phyloP scores from a whole-genome alignment of 768 basidiomycete species.

The Aureoboletus auriporus region DNA sequence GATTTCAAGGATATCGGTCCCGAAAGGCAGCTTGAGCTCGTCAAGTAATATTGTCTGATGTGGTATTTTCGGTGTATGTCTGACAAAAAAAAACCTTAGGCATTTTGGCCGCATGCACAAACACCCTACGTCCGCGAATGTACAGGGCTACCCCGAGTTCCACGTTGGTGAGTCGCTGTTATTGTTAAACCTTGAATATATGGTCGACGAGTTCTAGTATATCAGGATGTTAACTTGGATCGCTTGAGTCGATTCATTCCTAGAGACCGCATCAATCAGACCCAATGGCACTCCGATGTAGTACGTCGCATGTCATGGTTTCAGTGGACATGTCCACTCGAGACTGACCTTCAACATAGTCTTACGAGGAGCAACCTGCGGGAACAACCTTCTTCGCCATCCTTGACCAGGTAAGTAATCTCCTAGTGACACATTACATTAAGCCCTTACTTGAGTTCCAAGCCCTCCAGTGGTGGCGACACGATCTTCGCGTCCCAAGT shows the following conservation, averaged over 20 bases:
- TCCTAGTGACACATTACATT: not conserved
- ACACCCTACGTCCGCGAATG: slow-evolving; percentile 49
- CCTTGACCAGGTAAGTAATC: slow-evolving; percentile 39
- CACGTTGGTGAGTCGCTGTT: slow-evolving; percentile 43
- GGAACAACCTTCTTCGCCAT: slow-evolving; percentile 56
- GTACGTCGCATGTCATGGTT: slow-evolving; percentile 23
- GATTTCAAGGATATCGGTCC: slow-evolving; percentile 57
- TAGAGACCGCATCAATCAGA: slow-evolving; percentile 38
- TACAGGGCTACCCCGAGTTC: slow-evolving; percentile 54
- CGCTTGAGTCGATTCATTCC: slow-evolving; percentile 39
- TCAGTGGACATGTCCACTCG: not conserved
- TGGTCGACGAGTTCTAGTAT: slow-evolving; percentile 31
- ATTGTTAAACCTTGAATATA: not conserved
- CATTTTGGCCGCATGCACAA: slow-evolving; percentile 45
- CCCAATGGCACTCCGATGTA: slow-evolving; percentile 55
- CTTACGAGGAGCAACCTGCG: slow-evolving; percentile 54
- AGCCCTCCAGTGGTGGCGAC: slow-evolving; percentile 41
- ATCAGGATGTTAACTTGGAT: slow-evolving; percentile 45
- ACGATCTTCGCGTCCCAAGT: slow-evolving; percentile 55
- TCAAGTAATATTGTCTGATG: slow-evolving; percentile 26
- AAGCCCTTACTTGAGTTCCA: too few species aligned
- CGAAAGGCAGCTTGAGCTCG: slow-evolving; percentile 51
- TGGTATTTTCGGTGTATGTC: not conserved
- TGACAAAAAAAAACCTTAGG: slow-evolving; percentile 14
- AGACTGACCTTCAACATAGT: slow-evolving; percentile 23